These are phyloP conservation scores for Entamoeba invadens DNA, from an alignment of 208 protist genomes.

Conservation along the genomic window DNA sequence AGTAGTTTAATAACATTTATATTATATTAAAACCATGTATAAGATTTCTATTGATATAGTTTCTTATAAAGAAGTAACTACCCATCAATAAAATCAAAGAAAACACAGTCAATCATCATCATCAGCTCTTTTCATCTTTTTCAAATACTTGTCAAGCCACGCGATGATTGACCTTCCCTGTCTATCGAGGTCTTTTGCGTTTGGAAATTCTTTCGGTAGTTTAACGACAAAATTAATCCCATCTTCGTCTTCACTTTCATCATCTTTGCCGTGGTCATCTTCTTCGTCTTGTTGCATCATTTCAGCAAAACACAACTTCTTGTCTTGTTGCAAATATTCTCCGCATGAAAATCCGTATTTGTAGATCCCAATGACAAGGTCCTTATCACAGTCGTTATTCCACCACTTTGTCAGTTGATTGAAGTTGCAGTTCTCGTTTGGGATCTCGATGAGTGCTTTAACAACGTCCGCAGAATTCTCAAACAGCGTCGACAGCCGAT, in stretches of 20 bases:
- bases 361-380: not conserved
- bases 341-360: not conserved
- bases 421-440: not conserved
- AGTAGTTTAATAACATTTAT: no score
- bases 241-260: not conserved
- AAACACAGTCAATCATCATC: no score
- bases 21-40: no score
- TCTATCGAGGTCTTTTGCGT: not conserved
- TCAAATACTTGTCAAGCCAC: not conserved
- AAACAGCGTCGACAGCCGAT: not conserved
- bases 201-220: not conserved
- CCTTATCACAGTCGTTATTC: not conserved
- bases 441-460: not conserved
- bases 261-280: not conserved
- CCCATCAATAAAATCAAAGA: no score
- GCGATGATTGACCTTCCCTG: not conserved
- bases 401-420: not conserved
- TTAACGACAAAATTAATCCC: not conserved
- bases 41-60: no score
- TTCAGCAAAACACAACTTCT: not conserved
- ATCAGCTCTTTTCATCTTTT: not conserved
- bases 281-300: not conserved
- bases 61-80: no score
- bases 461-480: not conserved
- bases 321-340: not conserved